Evolutionary conservation across 352 stramenopile species (phyloP).

Genomic region (Pythium pyrilobum): DNA sequence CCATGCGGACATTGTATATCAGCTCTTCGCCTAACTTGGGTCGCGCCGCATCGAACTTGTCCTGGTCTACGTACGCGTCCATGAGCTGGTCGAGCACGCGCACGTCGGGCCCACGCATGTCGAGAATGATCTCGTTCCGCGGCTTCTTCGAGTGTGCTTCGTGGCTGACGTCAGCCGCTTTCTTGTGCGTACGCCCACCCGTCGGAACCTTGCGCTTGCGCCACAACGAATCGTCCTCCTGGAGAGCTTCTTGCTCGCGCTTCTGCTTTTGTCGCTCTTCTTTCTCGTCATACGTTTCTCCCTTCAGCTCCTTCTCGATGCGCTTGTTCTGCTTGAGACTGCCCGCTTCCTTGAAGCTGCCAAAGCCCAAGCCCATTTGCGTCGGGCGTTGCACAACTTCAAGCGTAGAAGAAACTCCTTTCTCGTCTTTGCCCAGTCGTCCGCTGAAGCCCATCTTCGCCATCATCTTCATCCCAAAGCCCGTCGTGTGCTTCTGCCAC

Average conservation of each 20-base stretch:
- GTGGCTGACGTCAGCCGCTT: conserved; percentile 58
- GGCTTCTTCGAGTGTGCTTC: conserved; percentile 41
- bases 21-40: conserved; percentile 88
- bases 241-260: conserved; percentile 20
- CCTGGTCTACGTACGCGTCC: conserved; percentile 50
- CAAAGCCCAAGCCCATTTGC: conserved; percentile 92
- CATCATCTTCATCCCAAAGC: conserved; percentile 94
- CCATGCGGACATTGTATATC: conserved; percentile 88
- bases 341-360: conserved; percentile 91
- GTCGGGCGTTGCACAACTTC: conserved; percentile 91
- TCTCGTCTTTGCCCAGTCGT: conserved; percentile 90
- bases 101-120: conserved; percentile 86
- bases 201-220: conserved; percentile 58
- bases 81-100: conserved; percentile 64
- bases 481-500: conserved; percentile 97
- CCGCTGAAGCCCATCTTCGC: conserved; percentile 95
- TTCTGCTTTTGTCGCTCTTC: conserved; percentile 29
- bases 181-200: conserved; percentile 51
- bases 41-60: conserved; percentile 33
- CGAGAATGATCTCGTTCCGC: conserved; percentile 69
- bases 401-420: conserved; percentile 90
- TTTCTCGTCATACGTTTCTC: conserved; percentile 52
- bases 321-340: conserved; percentile 89
- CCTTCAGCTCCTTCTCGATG: conserved; percentile 89
- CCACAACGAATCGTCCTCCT: conserved; percentile 77